Evolutionary conservation across 805 yeast genomes (phyloP).

Genomic region (Phaffomyces thermotolerans): DNA sequence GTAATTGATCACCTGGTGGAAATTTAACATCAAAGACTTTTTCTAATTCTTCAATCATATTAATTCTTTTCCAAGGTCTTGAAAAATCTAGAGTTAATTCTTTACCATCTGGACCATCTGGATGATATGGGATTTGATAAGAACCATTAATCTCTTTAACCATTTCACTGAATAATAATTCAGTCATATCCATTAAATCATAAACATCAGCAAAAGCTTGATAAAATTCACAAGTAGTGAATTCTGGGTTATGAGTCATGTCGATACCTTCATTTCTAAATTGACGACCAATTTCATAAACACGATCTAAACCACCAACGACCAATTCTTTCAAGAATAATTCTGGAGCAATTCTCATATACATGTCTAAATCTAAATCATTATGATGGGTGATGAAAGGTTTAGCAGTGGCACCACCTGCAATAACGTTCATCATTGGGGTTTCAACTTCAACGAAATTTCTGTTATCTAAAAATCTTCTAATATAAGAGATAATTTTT

Average conservation of each 20-base stretch:
- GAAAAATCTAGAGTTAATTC: conserved; percentile 76
- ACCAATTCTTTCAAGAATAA: conserved; percentile 92
- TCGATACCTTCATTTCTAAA: conserved; percentile 98
- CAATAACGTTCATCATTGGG: conserved; percentile 97
- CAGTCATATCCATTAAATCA: conserved; percentile 91
- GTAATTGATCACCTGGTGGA: conserved; percentile 94
- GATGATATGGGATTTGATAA: conserved; percentile 82
- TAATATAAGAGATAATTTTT: conserved; percentile 80
- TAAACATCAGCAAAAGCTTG: conserved; percentile 97
- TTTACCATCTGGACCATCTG: conserved; percentile 86
- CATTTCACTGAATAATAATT: conserved; percentile 90
- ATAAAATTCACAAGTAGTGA: conserved; percentile 97
- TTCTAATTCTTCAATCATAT: conserved; percentile 95
- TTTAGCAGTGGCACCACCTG: conserved; percentile 99
- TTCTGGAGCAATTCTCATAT: conserved; percentile 98
- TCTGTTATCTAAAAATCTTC: conserved; percentile 79
- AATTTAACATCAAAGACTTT: conserved; percentile 77
- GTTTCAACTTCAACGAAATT: conserved; percentile 95
- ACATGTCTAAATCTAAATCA: conserved; percentile 93
- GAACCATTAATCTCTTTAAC: conserved; percentile 91
- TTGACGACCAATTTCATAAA: conserved; percentile 97
- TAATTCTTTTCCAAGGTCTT: conserved; percentile 98
- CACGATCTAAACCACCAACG: conserved; percentile 97
- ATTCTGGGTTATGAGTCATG: conserved; percentile 98
- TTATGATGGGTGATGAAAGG: conserved; percentile 97